Evolutionary conservation across 257 asterid genomes (phyloP).

Genomic region (Anisodus acutangulus): DNA sequence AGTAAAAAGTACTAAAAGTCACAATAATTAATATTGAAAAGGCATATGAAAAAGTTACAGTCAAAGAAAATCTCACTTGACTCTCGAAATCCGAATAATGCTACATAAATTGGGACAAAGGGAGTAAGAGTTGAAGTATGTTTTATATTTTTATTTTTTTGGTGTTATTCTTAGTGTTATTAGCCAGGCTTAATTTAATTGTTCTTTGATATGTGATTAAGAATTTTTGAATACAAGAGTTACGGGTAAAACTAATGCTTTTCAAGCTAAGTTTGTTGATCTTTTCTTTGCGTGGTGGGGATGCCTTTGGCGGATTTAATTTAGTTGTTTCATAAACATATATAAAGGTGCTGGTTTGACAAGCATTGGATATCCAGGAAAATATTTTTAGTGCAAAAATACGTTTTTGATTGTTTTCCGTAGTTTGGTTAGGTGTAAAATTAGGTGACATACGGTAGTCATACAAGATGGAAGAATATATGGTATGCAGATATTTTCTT

Average conservation of each 20-base stretch:
- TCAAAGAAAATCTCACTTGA: no score
- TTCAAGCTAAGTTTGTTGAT: background rate
- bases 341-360: background rate
- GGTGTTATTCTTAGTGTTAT: conserved; percentile 2
- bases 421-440: background rate
- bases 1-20: no score
- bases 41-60: no score
- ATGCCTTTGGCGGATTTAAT: background rate
- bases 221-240: background rate
- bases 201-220: no score
- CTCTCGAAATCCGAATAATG: no score
- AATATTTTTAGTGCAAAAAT: background rate
- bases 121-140: background rate
- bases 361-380: background rate
- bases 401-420: background rate
- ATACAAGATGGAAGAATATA: background rate
- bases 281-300: background rate
- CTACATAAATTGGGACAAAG: no score
- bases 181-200: background rate
- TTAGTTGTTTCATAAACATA: background rate
- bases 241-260: background rate
- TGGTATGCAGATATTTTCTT: background rate
- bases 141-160: background rate
- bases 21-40: no score
- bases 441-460: background rate